Conservation (phyloP, 1,284 basidiomycete species). For the Fomitopsis pinicola region DNA sequence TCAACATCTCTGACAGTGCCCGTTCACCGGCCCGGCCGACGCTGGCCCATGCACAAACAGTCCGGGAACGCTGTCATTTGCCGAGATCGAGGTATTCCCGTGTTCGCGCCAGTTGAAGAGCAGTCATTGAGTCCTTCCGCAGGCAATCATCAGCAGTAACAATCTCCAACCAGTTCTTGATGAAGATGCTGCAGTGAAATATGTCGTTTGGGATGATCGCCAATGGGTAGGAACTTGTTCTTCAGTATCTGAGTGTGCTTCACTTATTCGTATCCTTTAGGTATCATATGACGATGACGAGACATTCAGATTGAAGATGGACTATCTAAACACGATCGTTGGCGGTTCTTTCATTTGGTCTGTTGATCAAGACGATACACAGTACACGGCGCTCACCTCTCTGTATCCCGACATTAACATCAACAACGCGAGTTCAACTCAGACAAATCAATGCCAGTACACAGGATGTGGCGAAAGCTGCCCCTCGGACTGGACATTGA, state of each 20-base stretch:
- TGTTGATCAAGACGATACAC: not conserved
- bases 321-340: not conserved
- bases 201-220: slow-evolving; percentile 5
- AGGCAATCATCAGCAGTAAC: not conserved
- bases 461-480: not conserved
- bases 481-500: not conserved
- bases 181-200: slow-evolving; percentile 7
- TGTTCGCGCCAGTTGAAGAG: not conserved
- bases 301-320: slow-evolving; percentile 9
- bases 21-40: slow-evolving; percentile 8
- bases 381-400: not conserved
- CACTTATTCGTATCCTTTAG: slow-evolving; percentile 2
- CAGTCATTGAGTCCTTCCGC: not conserved
- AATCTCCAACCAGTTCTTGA: slow-evolving; percentile 4
- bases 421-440: not conserved
- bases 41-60: slow-evolving; percentile 9
- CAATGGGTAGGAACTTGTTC: not conserved
- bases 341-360: not conserved
- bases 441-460: not conserved
- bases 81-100: slow-evolving; percentile 8
- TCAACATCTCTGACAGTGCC: not conserved
- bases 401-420: not conserved
- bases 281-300: slow-evolving; percentile 12
- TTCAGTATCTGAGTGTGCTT: too few species aligned
- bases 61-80: slow-evolving; percentile 9